Percentiles rank a stretch among this genome's conserved stretches.
These are phyloP conservation scores for Stenogyne calaminthoides DNA, from an alignment of 305 asterid species.

Conservation along the genomic window DNA sequence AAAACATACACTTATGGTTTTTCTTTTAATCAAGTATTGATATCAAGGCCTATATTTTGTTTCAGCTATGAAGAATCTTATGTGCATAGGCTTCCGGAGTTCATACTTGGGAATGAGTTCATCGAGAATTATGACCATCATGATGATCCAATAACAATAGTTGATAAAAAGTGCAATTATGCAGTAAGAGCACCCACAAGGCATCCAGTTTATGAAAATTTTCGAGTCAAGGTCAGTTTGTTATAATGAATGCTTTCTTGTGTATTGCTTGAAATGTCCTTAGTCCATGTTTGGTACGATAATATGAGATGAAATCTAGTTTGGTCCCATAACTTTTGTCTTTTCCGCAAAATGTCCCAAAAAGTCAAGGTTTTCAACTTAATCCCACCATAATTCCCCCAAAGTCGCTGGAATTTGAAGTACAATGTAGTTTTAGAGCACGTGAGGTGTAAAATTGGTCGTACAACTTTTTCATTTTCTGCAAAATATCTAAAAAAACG, in stretches of 20 bases:
- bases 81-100: slow-evolving; percentile 51
- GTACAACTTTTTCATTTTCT: no score
- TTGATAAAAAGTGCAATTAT: slow-evolving; percentile 44
- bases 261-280: neutral
- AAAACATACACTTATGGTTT: neutral
- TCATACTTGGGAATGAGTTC: slow-evolving; percentile 57
- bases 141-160: slow-evolving; percentile 58
- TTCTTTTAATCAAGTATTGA: neutral
- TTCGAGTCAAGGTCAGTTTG: slow-evolving; percentile 64
- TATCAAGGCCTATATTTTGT: neutral
- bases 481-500: no score
- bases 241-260: slow-evolving; percentile 9
- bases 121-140: slow-evolving; percentile 49
- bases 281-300: neutral
- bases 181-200: slow-evolving; percentile 69
- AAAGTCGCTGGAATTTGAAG: no score
- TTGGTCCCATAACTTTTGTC: no score
- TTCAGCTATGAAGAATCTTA: slow-evolving; percentile 64
- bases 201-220: slow-evolving; percentile 72
- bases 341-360: no score
- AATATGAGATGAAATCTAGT: no score
- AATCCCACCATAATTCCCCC: no score
- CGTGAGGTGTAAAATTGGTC: no score
- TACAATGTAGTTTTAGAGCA: no score
- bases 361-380: no score